These are phyloP conservation scores for Teratosphaeria gauchensis DNA, from an alignment of 2,329 filamentous ascomycete genomes.

Conservation along the genomic window DNA sequence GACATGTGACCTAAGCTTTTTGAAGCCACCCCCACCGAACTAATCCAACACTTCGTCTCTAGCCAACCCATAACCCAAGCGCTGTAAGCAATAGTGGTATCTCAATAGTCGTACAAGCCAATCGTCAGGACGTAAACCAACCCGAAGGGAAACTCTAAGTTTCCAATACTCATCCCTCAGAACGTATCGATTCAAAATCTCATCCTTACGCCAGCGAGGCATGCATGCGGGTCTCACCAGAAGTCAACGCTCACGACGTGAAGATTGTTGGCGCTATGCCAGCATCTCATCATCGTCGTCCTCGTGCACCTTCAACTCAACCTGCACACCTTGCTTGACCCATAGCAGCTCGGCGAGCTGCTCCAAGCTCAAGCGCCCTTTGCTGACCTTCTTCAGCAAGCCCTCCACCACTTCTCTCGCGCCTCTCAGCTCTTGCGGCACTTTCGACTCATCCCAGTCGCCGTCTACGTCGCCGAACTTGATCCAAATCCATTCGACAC, in stretches of 20 bases:
- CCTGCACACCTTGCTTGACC: conserved; percentile 63
- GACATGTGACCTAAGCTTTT: background rate
- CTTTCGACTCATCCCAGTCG: conserved; percentile 65
- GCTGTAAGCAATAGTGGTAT: background rate
- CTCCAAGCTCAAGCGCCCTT: conserved; percentile 61
- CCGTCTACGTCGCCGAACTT: conserved; percentile 75
- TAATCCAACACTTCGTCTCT: background rate
- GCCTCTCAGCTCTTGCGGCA: conserved; percentile 55
- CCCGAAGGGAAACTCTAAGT: background rate
- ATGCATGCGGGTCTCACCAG: background rate
- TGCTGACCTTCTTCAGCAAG: conserved; percentile 70
- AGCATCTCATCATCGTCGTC: conserved; percentile 30
- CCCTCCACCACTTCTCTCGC: conserved; percentile 77
- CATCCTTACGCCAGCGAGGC: background rate
- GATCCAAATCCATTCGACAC: conserved; percentile 93
- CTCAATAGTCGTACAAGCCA: background rate
- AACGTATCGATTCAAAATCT: background rate
- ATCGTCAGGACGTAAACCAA: background rate
- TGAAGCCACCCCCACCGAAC: background rate
- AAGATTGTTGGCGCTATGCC: background rate
- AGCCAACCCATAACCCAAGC: background rate
- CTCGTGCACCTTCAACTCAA: conserved; percentile 47
- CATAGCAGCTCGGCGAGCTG: conserved; percentile 65
- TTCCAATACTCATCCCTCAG: background rate
- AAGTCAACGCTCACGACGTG: background rate